phyloP scores from a whole-genome alignment of 1,284 basidiomycete species.

The Pseudomicrostroma phylloplanum region DNA sequence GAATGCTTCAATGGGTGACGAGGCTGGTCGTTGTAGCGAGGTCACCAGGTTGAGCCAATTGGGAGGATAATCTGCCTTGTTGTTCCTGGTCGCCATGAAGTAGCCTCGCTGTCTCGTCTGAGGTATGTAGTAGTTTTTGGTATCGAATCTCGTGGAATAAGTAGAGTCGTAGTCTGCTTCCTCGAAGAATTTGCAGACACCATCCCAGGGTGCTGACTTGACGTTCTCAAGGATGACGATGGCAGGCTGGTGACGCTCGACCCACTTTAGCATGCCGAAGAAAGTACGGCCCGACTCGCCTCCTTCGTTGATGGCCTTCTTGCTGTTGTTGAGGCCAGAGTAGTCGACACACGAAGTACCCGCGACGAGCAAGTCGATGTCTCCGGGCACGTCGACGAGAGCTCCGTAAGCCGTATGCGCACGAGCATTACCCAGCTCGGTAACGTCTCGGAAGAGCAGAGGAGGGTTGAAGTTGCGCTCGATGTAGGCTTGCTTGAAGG shows the following conservation, averaged over 20 bases:
- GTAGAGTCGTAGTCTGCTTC: constrained; percentile 68
- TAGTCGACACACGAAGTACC: constrained; percentile 92
- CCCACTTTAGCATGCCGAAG: constrained; percentile 79
- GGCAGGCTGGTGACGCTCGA: constrained; percentile 75
- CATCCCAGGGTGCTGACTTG: constrained; percentile 78
- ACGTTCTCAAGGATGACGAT: constrained; percentile 92
- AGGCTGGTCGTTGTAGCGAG: constrained; percentile 72
- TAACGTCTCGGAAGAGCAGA: constrained; percentile 85
- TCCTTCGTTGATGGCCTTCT: constrained; percentile 59
- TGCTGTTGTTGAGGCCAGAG: constrained; percentile 86
- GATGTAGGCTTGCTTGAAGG: constrained; percentile 96
- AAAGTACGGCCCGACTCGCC: constrained; percentile 47
- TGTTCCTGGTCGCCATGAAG: constrained; percentile 32
- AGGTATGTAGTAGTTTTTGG: constrained; percentile 88
- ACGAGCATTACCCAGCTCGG: constrained; percentile 62
- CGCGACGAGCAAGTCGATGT: constrained; percentile 77
- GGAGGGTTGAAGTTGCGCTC: constrained; percentile 87
- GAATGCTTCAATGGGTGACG: constrained; percentile 82
- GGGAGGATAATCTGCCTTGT: constrained; percentile 43
- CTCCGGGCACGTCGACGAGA: constrained; percentile 74
- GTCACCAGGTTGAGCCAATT: constrained; percentile 67
- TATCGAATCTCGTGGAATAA: constrained; percentile 64
- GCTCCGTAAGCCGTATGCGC: constrained; percentile 82
- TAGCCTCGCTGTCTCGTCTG: constrained; percentile 60
- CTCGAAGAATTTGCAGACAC: constrained; percentile 70